Base-by-base conservation (phyloP, 768 basidiomycete genomes). In the Termitomyces sp. region DNA sequence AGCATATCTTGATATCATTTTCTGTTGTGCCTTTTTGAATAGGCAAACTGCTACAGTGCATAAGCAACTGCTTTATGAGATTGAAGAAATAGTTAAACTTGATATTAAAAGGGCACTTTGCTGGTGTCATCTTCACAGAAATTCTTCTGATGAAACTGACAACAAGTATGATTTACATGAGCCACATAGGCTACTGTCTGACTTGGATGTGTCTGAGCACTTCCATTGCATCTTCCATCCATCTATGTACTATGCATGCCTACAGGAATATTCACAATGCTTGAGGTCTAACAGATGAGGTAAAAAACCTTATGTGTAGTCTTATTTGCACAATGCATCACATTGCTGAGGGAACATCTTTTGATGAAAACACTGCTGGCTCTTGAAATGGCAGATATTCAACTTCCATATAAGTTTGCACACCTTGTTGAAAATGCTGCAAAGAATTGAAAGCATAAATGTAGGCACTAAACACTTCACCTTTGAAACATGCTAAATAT, bases 61-160 rank as follows among this genome's bases (percentile, higher is more conserved):
- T 40, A 48, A 62, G 2, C 40, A 45, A 3, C 18, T 67, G 11
- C 63, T 67, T 38, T n/a, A 60, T 8, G 45, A 52, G 44, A 45
- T 70, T 4, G 60, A 67, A 11, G 33, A 59, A 7, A 62, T 70
- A 16, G 60, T 70, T 3, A 20, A 56, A 3, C 20, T 60, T 18
- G 68, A 70, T 47, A 68, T 65, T 1, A 67, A 66, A 8, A 45
- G 52, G 18, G 2, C 7, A 11, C 55, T 70, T 1, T 11, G 32
- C 9, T 69, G 64, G 65, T 62, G 60, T 10, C 67, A 69, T 57
- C n/a, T 70, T 1, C 63, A 68, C 56, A 63, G 62, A 0, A 9
- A 16, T 10, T 35, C 13, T 13, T 8, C 35, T 1, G 50, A 61
- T 14, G 63, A 64, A 9, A 57, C 51, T 1, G 57, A 60, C 22